These are phyloP conservation scores for Diaporthe aspalathi DNA, from an alignment of 2,329 filamentous ascomycete genomes.

Conservation along the genomic window DNA sequence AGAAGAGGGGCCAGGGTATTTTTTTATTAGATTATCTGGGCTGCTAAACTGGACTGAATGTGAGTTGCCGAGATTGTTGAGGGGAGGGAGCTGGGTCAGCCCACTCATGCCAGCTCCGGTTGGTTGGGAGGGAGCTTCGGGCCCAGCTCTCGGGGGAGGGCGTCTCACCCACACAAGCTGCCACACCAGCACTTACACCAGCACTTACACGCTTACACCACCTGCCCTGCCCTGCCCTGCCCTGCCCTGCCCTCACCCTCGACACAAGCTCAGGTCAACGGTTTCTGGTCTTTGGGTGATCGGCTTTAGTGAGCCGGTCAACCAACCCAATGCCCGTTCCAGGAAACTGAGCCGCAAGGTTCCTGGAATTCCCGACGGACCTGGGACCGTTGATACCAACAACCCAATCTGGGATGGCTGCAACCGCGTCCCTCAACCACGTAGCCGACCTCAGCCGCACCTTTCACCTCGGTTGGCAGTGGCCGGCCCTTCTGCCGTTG, in stretches of 20 bases:
- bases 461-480: conserved; percentile 8
- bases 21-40: neutral
- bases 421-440: conserved; percentile 24
- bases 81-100: neutral
- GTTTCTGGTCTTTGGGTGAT: neutral
- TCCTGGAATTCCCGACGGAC: conserved; percentile 26
- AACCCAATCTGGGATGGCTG: conserved; percentile 11
- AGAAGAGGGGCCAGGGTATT: neutral
- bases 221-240: conserved; percentile 1
- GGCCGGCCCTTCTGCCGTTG: neutral
- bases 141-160: conserved; percentile 6
- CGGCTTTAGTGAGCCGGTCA: conserved; percentile 35
- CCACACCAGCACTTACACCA: conserved; percentile 12
- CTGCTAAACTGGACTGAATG: conserved; percentile 2
- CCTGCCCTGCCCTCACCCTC: neutral
- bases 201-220: neutral
- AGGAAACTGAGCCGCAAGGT: neutral
- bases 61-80: conserved; percentile 32
- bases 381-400: conserved; percentile 16
- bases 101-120: conserved; percentile 16
- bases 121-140: conserved; percentile 13
- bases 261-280: conserved; percentile 20
- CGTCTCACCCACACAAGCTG: neutral
- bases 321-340: neutral
- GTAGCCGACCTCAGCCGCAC: conserved; percentile 26